Percentiles rank a stretch among this genome's conserved stretches.
Conservation (phyloP, 2,329 filamentous ascomycete species). For the Lojkania enalia region DNA sequence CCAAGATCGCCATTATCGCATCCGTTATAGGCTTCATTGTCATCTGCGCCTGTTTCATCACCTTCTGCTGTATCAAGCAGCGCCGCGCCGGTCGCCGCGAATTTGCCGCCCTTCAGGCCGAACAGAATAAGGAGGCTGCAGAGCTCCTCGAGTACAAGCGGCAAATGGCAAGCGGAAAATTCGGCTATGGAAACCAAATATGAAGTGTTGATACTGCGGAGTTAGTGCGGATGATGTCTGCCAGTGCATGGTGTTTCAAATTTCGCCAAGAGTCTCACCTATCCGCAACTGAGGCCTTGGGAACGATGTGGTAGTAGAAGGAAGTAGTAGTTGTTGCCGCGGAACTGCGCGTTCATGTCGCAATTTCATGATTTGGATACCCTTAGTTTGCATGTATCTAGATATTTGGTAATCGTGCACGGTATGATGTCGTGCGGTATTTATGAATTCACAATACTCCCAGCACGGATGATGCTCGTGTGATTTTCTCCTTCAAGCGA, state of each 20-base stretch:
- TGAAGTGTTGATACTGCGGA: background rate
- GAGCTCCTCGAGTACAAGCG: constrained; percentile 39
- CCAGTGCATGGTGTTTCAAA: constrained; percentile 11
- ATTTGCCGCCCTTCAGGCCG: constrained; percentile 35
- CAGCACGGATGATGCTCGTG: constrained; percentile 32
- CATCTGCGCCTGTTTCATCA: constrained; percentile 28
- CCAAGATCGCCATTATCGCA: constrained; percentile 42
- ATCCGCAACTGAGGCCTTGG: constrained; percentile 9
- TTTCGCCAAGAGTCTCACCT: constrained; percentile 10
- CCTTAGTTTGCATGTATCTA: background rate
- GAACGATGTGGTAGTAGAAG: too few species aligned
- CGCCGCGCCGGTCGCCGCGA: constrained; percentile 42
- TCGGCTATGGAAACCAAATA: constrained; percentile 9
- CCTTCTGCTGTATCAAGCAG: constrained; percentile 46
- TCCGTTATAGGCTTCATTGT: constrained; percentile 32
- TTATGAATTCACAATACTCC: too few species aligned
- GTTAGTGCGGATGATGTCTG: background rate
- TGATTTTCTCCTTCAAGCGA: too few species aligned
- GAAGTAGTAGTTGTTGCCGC: background rate
- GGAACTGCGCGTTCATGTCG: constrained; percentile 1
- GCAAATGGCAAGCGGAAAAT: constrained; percentile 15
- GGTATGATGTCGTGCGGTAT: constrained; percentile 12
- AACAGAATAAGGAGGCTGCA: constrained; percentile 42
- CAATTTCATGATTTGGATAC: background rate
- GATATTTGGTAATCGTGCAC: constrained; percentile 6